Evolutionary conservation across 257 asterid species (phyloP).

Genomic region (Linaria vulgaris): DNA sequence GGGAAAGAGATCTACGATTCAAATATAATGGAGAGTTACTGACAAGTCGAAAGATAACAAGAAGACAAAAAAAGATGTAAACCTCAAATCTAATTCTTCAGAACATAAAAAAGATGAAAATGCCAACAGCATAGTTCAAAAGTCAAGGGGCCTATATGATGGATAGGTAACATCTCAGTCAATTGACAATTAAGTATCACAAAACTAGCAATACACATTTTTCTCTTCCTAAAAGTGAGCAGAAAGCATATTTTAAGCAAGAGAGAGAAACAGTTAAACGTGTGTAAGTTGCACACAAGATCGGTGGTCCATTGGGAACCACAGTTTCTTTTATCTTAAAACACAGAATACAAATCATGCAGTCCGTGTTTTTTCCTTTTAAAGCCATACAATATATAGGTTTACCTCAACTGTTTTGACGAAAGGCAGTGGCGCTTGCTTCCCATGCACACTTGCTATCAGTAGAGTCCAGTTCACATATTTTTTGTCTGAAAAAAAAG

Average conservation of each 20-base stretch:
- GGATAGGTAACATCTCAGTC: constrained; percentile 11
- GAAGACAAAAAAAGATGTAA: constrained; percentile 7
- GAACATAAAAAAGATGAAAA: too few species aligned
- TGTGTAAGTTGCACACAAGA: constrained; percentile 2
- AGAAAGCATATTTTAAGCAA: not conserved
- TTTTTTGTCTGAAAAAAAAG: constrained; percentile 62
- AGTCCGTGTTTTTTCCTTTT: too few species aligned
- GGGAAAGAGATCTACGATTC: constrained; percentile 70
- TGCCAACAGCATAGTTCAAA: too few species aligned
- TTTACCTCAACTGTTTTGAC: constrained; percentile 76
- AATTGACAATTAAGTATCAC: constrained; percentile 2
- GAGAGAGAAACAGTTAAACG: not conserved
- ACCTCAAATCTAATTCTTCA: constrained; percentile 6
- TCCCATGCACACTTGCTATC: constrained; percentile 84
- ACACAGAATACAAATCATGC: not conserved
- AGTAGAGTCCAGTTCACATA: constrained; percentile 87
- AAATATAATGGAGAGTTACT: constrained; percentile 23
- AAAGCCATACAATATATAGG: not conserved
- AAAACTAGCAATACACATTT: not conserved
- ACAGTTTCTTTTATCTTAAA: not conserved
- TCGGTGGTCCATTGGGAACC: not conserved
- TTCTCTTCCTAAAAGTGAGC: constrained; percentile 9
- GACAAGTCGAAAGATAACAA: constrained; percentile 18
- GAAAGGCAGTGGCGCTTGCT: constrained; percentile 83
- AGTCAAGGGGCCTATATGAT: constrained; percentile 10